phyloP scores from a whole-genome alignment of 495 filamentous ascomycete species.

The Sordaria brevicollis region DNA sequence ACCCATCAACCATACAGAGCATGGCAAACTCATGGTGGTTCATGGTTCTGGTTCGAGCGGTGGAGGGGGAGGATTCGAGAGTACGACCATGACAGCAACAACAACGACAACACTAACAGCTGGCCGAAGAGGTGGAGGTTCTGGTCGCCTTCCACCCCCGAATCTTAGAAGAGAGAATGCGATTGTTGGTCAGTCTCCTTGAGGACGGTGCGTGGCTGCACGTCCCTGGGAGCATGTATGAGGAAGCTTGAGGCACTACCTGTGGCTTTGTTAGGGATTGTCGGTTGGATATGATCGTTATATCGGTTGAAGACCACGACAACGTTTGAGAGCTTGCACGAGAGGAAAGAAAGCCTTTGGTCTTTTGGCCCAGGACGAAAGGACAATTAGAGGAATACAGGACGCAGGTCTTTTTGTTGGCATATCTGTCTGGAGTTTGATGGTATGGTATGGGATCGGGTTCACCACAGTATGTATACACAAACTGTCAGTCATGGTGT shows the following conservation, averaged over 20 bases:
- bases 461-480: background rate
- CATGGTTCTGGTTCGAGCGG: background rate
- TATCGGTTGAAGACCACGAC: background rate
- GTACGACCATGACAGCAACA: too few relatives aligned
- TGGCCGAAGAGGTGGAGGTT: too few relatives aligned
- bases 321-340: too few relatives aligned
- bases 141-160: background rate
- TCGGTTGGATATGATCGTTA: too few relatives aligned
- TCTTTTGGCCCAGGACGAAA: too few relatives aligned
- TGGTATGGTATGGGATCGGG: background rate
- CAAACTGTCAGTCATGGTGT: background rate
- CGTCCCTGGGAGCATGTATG: background rate
- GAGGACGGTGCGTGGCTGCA: background rate
- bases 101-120: too few relatives aligned
- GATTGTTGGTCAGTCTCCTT: background rate
- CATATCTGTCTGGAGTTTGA: background rate
- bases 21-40: background rate
- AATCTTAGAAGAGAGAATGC: background rate
- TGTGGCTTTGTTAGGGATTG: background rate
- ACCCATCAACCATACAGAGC: background rate
- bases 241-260: background rate
- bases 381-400: background rate
- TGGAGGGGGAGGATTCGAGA: background rate
- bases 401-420: background rate
- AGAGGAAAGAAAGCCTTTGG: too few relatives aligned